Evolutionary conservation across 768 basidiomycete genomes (phyloP).

Genomic region (Exsudoporus frostii): DNA sequence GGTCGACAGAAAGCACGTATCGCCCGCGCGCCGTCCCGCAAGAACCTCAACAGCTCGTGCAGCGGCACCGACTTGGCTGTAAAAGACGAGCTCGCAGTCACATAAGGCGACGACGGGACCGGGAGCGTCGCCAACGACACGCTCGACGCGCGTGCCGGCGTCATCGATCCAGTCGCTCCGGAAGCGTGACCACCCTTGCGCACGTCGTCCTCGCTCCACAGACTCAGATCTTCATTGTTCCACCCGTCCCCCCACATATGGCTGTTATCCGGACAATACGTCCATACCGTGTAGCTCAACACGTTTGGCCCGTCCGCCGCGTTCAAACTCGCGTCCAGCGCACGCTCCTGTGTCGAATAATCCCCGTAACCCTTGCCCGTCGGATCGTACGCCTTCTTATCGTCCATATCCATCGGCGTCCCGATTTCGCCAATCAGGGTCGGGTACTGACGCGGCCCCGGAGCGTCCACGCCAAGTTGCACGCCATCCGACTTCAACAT

Average conservation of each 20-base stretch:
- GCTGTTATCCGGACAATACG: slow-evolving; percentile 76
- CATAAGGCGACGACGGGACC: slow-evolving; percentile 17
- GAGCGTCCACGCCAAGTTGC: slow-evolving; percentile 45
- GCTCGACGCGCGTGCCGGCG: slow-evolving; percentile 15
- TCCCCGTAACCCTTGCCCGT: slow-evolving; percentile 55
- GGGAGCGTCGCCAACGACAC: slow-evolving; percentile 21
- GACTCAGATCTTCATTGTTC: slow-evolving; percentile 93
- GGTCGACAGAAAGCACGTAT: slow-evolving; percentile 83
- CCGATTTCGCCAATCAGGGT: slow-evolving; percentile 96
- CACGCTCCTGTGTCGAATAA: slow-evolving; percentile 72
- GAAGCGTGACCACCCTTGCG: background rate
- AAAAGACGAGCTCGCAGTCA: background rate
- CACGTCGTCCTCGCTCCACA: slow-evolving; percentile 82
- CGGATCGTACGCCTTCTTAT: slow-evolving; percentile 73
- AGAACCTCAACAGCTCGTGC: slow-evolving; percentile 47
- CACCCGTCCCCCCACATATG: slow-evolving; percentile 95
- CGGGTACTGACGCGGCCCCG: slow-evolving; percentile 49
- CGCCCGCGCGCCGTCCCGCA: slow-evolving; percentile 85
- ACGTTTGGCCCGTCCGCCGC: slow-evolving; percentile 73
- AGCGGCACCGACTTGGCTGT: background rate
- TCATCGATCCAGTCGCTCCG: background rate
- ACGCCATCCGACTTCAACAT: slow-evolving; percentile 71
- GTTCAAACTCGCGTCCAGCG: slow-evolving; percentile 82
- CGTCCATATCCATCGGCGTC: slow-evolving; percentile 92
- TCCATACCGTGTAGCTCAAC: slow-evolving; percentile 85